These are phyloP conservation scores for Leccinum longicurvipes DNA, from an alignment of 768 basidiomycete genomes.

Conservation along the genomic window DNA sequence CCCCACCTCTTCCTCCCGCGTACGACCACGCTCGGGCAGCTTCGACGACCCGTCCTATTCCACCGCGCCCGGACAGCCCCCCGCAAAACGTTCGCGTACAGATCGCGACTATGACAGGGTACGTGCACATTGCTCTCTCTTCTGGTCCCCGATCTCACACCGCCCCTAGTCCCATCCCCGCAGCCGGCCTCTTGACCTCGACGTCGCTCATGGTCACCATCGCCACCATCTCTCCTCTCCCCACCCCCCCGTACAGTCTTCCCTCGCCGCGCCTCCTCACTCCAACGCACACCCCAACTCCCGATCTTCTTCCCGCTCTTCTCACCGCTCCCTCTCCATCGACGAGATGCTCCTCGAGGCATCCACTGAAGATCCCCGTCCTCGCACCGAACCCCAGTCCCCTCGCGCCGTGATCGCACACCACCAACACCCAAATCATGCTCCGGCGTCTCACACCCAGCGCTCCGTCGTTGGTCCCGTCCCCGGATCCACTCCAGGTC, in stretches of 20 bases:
- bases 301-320: conserved; percentile 37
- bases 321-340: conserved; percentile 34
- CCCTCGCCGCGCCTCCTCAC: conserved; percentile 12
- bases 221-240: conserved; percentile 6
- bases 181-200: too few species aligned
- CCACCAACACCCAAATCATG: conserved; percentile 31
- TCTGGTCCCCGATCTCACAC: conserved; percentile 6
- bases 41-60: conserved; percentile 35
- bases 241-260: conserved; percentile 9
- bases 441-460: conserved; percentile 9
- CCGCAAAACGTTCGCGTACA: conserved; percentile 45
- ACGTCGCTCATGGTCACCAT: conserved; percentile 12
- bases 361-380: conserved; percentile 36
- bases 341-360: conserved; percentile 50
- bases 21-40: conserved; percentile 45
- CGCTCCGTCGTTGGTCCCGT: conserved; percentile 24
- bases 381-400: conserved; percentile 31
- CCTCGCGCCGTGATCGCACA: conserved; percentile 27
- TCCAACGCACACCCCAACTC: conserved; percentile 16
- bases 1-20: conserved; percentile 27
- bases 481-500: conserved; percentile 20
- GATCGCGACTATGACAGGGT: conserved; percentile 36
- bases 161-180: conserved; percentile 14
- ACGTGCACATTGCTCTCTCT: not conserved
- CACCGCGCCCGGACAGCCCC: conserved; percentile 37